Base-by-base conservation (phyloP, 1,139 yeast genomes). In the Candida neerlandica region DNA sequence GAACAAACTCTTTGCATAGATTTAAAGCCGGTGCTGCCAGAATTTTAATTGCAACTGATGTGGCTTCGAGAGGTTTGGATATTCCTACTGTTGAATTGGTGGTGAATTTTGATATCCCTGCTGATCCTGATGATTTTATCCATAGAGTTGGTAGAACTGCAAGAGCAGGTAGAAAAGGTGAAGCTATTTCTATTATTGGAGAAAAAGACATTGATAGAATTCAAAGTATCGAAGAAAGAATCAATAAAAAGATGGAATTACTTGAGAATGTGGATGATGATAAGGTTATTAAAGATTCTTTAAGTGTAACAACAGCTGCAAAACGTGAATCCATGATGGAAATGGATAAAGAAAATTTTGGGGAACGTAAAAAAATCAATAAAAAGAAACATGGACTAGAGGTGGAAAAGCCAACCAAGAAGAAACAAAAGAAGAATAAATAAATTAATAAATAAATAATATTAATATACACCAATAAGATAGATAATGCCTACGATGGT, bases 81-180 rank as follows among this genome's bases (percentile, higher is more conserved):
- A 94, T 94, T 46, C 99, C 99, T 1, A 77, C 82, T 4, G 99
- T 94, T 5, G 94, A 85, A 61, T 73, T 92, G 57, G 99, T 95
- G 37, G 72, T 95, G 32, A 94, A 95, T 64, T 94, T 81, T 62
- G 99, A 95, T 64, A 81, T 94, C 34, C 99, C 99, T 4, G 91
- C 96, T 4, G 97, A 94, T 65, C 92, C 99, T 0, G 98, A 94
- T 65, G 97, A 92, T 65, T 95, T 88, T 62, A 89, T 94, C 51
- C 99, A 94, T 71, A 78, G 99, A 66, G 96, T 92, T n/a, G 99
- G 99, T 78, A 90, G 99, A 83, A 94, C 99, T 16, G 99, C 99
- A n/a, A 88, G 99, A 79, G 99, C 99, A 3, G 98, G 98, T 5
- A 78, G 96, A 60, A 73, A 75, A 48, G 81, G 81, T 57, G 74